These are phyloP conservation scores for Scedosporium apiospermum DNA, from an alignment of 2,329 filamentous ascomycete species.

Conservation along the genomic window DNA sequence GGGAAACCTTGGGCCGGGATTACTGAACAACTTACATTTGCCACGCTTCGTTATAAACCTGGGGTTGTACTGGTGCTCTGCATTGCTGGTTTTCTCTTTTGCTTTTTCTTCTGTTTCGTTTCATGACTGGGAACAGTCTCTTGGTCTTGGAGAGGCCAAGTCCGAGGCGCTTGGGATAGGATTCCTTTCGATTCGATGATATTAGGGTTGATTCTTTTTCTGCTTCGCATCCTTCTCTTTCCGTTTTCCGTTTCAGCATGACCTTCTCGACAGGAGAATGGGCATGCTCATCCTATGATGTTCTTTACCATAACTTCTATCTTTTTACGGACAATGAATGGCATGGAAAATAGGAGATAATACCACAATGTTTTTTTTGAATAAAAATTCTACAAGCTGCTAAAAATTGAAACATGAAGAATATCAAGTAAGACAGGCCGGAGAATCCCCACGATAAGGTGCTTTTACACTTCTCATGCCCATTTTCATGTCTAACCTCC, in stretches of 20 bases:
- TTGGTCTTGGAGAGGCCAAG: not conserved
- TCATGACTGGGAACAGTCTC: constrained; percentile 10
- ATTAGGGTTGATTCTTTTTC: no score
- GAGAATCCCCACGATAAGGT: not conserved
- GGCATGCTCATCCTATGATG: not conserved
- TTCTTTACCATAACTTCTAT: not conserved
- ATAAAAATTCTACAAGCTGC: no score
- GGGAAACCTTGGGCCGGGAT: not conserved
- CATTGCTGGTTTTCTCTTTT: not conserved
- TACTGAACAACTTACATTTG: constrained; percentile 9
- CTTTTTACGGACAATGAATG: not conserved
- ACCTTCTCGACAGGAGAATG: no score
- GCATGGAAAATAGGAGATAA: not conserved
- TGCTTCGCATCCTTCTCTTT: no score
- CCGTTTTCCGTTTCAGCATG: no score
- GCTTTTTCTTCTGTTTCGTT: constrained; percentile 10
- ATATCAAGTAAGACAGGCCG: not conserved
- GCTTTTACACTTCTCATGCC: not conserved
- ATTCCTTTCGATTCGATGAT: no score
- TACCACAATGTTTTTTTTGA: no score
- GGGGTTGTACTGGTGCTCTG: constrained; percentile 7
- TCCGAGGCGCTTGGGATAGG: no score
- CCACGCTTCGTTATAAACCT: constrained; percentile 3
- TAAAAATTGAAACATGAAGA: no score
- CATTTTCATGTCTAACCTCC: not conserved